phyloP scores from a whole-genome alignment of 2,329 filamentous ascomycete genomes.

The Phoma sp. region DNA sequence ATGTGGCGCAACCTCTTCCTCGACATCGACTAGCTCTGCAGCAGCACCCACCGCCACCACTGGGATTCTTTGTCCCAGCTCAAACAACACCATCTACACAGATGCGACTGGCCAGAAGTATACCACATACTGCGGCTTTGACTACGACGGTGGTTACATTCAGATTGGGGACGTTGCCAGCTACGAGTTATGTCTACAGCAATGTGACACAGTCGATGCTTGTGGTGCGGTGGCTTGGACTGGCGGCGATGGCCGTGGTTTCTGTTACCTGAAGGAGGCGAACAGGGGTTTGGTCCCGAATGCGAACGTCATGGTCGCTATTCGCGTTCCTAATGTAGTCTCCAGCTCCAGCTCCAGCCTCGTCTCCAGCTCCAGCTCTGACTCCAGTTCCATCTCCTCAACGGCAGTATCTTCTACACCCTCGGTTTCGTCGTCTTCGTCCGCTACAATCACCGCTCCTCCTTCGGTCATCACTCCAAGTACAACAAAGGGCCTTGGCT shows the following conservation, averaged over 20 bases:
- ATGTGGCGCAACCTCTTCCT: background rate
- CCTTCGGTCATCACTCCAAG: background rate
- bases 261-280: constrained; percentile 3
- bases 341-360: no score
- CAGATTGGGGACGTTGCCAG: background rate
- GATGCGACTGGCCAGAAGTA: background rate
- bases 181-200: constrained; percentile 1
- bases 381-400: background rate
- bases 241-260: background rate
- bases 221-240: background rate
- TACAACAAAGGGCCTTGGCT: background rate
- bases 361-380: no score
- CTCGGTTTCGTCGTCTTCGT: background rate
- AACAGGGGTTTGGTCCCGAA: background rate
- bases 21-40: background rate
- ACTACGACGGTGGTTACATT: background rate
- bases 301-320: background rate
- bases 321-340: background rate
- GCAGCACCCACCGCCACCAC: background rate
- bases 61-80: background rate
- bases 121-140: background rate
- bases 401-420: background rate
- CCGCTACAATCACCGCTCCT: background rate
- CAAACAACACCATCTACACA: background rate
- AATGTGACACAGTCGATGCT: background rate